Evolutionary conservation across 2,329 filamentous ascomycete species (phyloP), one percentile per base, ranked within the genome.

Genomic region (Periconia macrospinosa): DNA sequence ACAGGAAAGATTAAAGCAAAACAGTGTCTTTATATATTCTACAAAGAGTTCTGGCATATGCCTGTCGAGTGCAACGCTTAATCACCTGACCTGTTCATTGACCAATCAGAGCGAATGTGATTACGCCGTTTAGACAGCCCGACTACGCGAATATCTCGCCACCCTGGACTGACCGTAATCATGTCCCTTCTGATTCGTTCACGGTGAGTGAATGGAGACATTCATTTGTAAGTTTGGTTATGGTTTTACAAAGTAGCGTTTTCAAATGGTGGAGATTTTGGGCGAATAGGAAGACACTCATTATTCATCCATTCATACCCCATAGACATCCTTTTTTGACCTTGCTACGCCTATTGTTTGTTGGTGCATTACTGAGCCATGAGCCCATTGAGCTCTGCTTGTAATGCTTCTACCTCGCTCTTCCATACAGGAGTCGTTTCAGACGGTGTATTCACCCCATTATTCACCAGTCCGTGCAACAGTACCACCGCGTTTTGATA

Each of bases 401-500:
- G 63, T 30, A 71, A 49, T 30, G 44, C 45, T 23, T 62, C 54
- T 19, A 71, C 56, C 18, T 62, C 56, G 30, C 59, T 56, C 50
- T 54, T 66, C 45, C 71, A 49, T 41, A 57, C 48, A 37, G 56
- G 23, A 50, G 67, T 61, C 59, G 65, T 67, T 42, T 17, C 18
- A 27, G 43, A 27, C 30, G 35, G 17, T 48, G 14, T 6, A 59
- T 68, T 65, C 60, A 71, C 71, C 55, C 65, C 66, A 52, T 74
- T 69, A 20, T 63, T 67, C 41, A 60, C 56, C 49, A 73, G 53
- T 19, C 67, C 70, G 53, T 72, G 68, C 20, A 74, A 50, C 41
- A 74, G 56, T 33, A 73, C 70, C 30, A 74, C 56, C 11, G 68
- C 66, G 55, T 74, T 74, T 20, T 72, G 68, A 49, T 66, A 68